Evolutionary conservation across 805 yeast genomes (phyloP), one percentile per base, ranked within the genome.

Genomic region (Kluyveromyces aestuarii): DNA sequence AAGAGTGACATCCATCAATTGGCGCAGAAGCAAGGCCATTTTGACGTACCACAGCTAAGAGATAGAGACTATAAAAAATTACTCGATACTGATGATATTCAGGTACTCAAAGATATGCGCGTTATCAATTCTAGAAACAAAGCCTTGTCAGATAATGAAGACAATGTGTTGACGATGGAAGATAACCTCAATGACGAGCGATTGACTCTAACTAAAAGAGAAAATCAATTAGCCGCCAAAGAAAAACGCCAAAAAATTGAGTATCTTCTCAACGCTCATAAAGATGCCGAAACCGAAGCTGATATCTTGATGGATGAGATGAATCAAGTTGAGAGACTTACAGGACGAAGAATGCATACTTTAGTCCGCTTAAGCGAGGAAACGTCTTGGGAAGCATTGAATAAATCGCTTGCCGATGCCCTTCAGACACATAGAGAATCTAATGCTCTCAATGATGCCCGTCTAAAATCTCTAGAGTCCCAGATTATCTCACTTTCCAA

Each of bases 31-130:
- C 35, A 21, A 33, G 6, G 37, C 16, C 3, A 33, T 8, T 27
- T 35, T 7, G 9, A 8, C 21, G 38, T n/a, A 35, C 45, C 21
- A 52, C 54, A 17, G 33, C 51, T 33, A 49, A 36, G 45, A 42
- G 40, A 64, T 41, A 61, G 46, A 27, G 57, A 54, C 11, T 63
- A 64, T 46, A 58, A 57, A 2, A 59, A 61, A 37, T 41, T 60
- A 8, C 49, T 65, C 25, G 55, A 54, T 44, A 41, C 52, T 13
- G 64, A 62, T n/a, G 67, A 62, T 43, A 59, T 55, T 49, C 14
- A 41, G 8, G 64, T 59, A 14, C 48, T 63, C 14, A 44, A 52
- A 46, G 65, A 54, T n/a, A 58, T 49, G 9, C 47, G 58, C 9
- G 50, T 50, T 17, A 52, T 50, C 14, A 46, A 51, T 21, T 56